These are phyloP conservation scores for Aspergillus sp. DNA, from an alignment of 2,329 filamentous ascomycete genomes.

Conservation along the genomic window DNA sequence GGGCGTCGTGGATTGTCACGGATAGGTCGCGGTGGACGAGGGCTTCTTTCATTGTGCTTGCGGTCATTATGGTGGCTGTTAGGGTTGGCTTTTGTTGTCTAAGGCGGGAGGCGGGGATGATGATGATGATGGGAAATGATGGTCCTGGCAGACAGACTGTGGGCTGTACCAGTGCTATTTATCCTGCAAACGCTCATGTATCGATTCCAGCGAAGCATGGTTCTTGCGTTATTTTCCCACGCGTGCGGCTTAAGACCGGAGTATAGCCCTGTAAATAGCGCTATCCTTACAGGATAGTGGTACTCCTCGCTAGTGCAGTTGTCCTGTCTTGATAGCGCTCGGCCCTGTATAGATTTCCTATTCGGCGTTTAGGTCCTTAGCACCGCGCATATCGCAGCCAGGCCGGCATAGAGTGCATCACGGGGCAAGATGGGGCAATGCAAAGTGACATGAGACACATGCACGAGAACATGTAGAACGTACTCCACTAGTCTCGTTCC, in stretches of 20 bases:
- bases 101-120: too few relatives aligned
- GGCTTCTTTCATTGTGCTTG: slow-evolving; percentile 7
- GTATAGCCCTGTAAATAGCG: background rate
- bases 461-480: too few relatives aligned
- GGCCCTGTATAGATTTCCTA: background rate
- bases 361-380: too few relatives aligned
- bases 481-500: too few relatives aligned
- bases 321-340: background rate
- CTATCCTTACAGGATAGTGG: background rate
- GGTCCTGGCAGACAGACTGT: too few relatives aligned
- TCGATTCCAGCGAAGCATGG: too few relatives aligned
- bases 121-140: background rate
- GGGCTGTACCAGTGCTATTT: too few relatives aligned
- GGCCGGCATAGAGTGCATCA: too few relatives aligned
- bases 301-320: too few relatives aligned
- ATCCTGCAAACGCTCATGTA: background rate
- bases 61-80: background rate
- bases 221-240: background rate
- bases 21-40: background rate
- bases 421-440: too few relatives aligned
- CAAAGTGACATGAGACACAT: too few relatives aligned
- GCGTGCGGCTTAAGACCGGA: background rate
- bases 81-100: background rate
- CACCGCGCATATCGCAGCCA: too few relatives aligned
- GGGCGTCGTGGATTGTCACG: slow-evolving; percentile 2